Percentiles rank a stretch among this genome's conserved stretches.
phyloP scores from a whole-genome alignment of 345 rosid species.

The Arabis alpina region DNA sequence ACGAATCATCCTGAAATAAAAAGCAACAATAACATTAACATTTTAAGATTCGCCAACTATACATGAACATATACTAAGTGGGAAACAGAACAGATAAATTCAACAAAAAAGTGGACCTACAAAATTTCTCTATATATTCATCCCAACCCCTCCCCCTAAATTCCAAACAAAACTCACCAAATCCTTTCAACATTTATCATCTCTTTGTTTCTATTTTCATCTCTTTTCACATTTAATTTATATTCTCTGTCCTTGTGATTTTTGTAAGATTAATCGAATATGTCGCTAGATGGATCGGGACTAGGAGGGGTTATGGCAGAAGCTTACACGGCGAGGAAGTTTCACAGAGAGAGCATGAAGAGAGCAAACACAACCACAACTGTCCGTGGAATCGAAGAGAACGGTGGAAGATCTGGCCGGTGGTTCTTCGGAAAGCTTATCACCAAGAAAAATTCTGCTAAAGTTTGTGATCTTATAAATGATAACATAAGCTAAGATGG shows the following conservation, averaged over 20 bases:
- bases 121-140: constrained; percentile 38
- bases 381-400: constrained; percentile 30
- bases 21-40: background rate
- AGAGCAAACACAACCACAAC: constrained; percentile 24
- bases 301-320: constrained; percentile 41
- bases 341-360: constrained; percentile 40
- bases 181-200: constrained; percentile 7
- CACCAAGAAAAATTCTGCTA: constrained; percentile 42
- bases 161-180: constrained; percentile 33
- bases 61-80: constrained; percentile 23
- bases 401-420: constrained; percentile 32
- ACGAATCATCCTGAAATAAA: constrained; percentile 13
- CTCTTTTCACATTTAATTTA: constrained; percentile 8
- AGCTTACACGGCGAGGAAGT: constrained; percentile 41
- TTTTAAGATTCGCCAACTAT: constrained; percentile 31
- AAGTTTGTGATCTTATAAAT: constrained; percentile 42
- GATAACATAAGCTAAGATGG: constrained; percentile 27
- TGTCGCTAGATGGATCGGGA: constrained; percentile 40
- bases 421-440: constrained; percentile 37
- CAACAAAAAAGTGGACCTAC: constrained; percentile 36
- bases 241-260: background rate
- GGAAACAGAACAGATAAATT: constrained; percentile 35
- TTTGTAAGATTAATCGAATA: constrained; percentile 27
- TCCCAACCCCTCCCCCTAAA: constrained; percentile 15
- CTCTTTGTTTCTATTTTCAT: constrained; percentile 28